Conservation (phyloP, 2,329 filamentous ascomycete species). For the Stemphylium vesicarium region DNA sequence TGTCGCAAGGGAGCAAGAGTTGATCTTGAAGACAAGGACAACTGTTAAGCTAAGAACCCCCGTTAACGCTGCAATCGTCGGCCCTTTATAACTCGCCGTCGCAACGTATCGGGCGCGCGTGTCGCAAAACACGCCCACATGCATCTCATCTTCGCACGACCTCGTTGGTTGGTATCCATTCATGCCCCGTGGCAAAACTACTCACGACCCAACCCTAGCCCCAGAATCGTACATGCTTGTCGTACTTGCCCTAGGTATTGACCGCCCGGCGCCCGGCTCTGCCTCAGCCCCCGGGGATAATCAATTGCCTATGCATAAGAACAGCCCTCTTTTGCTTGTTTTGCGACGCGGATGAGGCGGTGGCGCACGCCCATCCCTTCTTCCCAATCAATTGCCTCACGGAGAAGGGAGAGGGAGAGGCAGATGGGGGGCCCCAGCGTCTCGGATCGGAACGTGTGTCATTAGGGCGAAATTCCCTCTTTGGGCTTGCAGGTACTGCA, state of each 20-base stretch:
- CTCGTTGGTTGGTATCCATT: slow-evolving; percentile 1
- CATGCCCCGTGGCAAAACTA: slow-evolving; percentile 2
- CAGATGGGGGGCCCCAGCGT: background rate
- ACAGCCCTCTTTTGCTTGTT: background rate
- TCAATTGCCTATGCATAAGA: background rate
- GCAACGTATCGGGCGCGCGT: background rate
- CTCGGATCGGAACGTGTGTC: background rate
- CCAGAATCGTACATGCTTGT: no score
- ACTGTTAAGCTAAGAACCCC: background rate
- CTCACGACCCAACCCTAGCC: no score
- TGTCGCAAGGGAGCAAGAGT: no score
- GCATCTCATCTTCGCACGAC: background rate
- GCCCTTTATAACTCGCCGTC: slow-evolving; percentile 11
- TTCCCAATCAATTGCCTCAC: background rate
- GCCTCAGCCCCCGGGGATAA: no score
- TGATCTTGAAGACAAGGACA: background rate
- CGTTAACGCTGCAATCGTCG: background rate
- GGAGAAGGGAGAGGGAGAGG: background rate
- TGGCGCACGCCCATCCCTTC: background rate
- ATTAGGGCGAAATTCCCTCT: background rate
- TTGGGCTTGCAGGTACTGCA: background rate
- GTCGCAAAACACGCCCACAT: background rate
- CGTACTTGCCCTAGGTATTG: no score
- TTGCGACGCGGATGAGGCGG: background rate
- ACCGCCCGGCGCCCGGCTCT: no score